Percentiles rank a stretch among this genome's conserved stretches.
Conservation (phyloP, 2,329 filamentous ascomycete species). For the Aquanectria penicillioides region DNA sequence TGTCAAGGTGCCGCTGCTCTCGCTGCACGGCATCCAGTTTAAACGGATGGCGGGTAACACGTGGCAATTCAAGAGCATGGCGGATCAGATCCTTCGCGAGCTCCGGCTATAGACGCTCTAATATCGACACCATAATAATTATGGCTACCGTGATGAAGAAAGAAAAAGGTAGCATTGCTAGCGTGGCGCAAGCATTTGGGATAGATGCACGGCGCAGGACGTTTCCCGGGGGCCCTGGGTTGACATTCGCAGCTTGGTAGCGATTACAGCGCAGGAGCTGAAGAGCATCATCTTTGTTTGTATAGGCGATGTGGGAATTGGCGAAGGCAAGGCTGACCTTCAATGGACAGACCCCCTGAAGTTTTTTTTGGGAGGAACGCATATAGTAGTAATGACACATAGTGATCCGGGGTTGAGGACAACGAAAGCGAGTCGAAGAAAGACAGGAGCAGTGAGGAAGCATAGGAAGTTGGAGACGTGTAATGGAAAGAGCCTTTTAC, state of each 20-base stretch:
- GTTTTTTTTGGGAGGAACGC: conserved; percentile 34
- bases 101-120: conserved; percentile 71
- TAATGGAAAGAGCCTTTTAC: conserved; percentile 35
- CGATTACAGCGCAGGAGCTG: conserved; percentile 17
- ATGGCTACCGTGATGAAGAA: neutral
- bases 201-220: conserved; percentile 27
- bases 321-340: conserved; percentile 23
- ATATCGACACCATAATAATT: neutral
- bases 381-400: conserved; percentile 41
- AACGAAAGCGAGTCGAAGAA: neutral
- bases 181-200: conserved; percentile 22
- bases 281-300: conserved; percentile 31
- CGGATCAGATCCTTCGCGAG: conserved; percentile 91
- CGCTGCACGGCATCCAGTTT: conserved; percentile 95
- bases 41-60: conserved; percentile 96
- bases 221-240: conserved; percentile 16
- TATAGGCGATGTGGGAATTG: conserved; percentile 30
- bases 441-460: neutral
- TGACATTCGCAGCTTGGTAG: conserved; percentile 15
- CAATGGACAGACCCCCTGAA: conserved; percentile 31
- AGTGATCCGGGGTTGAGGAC: neutral
- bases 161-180: neutral
- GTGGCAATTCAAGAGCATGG: conserved; percentile 99
- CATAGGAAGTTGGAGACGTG: conserved; percentile 26
- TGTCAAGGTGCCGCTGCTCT: conserved; percentile 94